phyloP scores from a whole-genome alignment of 306 rosid genomes.

The Ormosia emarginata region DNA sequence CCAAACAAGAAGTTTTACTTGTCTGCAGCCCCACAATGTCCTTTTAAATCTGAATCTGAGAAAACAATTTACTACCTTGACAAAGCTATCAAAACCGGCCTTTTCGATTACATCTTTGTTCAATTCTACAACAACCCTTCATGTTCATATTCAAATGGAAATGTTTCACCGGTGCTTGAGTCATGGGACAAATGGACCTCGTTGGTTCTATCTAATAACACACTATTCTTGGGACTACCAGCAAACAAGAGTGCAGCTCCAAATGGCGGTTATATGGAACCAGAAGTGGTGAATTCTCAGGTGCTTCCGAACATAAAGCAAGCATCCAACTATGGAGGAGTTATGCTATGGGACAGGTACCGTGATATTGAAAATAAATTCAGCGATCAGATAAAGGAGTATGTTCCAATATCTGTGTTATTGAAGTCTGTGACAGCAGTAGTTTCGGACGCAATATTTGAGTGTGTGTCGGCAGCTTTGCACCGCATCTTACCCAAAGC shows the following conservation, averaged over 20 bases:
- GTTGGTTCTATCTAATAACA: neutral
- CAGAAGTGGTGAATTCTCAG: conserved; percentile 20
- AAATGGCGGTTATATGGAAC: conserved; percentile 34
- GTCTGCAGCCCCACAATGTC: conserved; percentile 56
- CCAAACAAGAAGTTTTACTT: conserved; percentile 15
- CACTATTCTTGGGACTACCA: conserved; percentile 49
- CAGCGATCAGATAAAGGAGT: neutral
- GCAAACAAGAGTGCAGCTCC: conserved; percentile 43
- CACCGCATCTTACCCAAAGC: neutral
- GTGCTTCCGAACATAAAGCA: conserved; percentile 34
- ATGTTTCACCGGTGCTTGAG: neutral
- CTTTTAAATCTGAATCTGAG: conserved; percentile 8
- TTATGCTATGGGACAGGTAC: conserved; percentile 54
- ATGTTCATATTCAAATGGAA: conserved; percentile 24
- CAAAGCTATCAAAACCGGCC: conserved; percentile 38
- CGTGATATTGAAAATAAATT: neutral
- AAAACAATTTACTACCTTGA: conserved; percentile 17
- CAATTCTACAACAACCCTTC: conserved; percentile 61
- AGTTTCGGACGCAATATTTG: neutral
- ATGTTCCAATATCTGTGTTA: neutral
- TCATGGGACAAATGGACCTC: conserved; percentile 47
- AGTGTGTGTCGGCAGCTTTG: neutral
- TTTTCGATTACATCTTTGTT: conserved; percentile 48
- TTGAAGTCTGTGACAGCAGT: neutral
- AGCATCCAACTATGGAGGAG: conserved; percentile 48